phyloP scores from a whole-genome alignment of 371 early-diverging fungal species.

The Mucor sp. region DNA sequence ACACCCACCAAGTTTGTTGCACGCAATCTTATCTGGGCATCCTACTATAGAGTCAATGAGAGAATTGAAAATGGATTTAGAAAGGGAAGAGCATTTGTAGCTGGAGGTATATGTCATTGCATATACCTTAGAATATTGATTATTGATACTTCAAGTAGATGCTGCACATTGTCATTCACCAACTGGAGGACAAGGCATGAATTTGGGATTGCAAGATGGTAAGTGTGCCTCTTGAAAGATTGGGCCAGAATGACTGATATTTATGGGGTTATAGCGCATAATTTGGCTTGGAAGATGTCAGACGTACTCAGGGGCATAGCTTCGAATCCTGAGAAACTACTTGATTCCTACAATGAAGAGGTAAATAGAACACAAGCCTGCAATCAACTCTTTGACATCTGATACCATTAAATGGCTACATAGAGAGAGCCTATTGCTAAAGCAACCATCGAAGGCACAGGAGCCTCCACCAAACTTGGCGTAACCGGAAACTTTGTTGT shows the following conservation, averaged over 20 bases:
- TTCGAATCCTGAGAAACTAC: conserved; percentile 28
- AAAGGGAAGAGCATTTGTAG: conserved; percentile 32
- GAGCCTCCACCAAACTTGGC: conserved; percentile 11
- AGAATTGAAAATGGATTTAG: conserved; percentile 45
- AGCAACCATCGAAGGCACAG: conserved; percentile 14
- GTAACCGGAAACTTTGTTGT: conserved; percentile 1
- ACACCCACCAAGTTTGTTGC: conserved; percentile 12
- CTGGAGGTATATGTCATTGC: conserved; percentile 34
- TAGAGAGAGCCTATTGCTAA: conserved; percentile 22
- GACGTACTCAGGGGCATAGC: conserved; percentile 28
- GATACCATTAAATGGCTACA: not conserved
- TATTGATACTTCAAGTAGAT: conserved; percentile 16
- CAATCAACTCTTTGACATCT: too few species aligned
- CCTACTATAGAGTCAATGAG: conserved; percentile 43
- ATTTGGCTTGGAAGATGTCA: conserved; percentile 50
- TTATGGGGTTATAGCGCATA: conserved; percentile 25
- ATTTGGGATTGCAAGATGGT: conserved; percentile 48
- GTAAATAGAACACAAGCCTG: conserved; percentile 8
- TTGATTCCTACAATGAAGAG: conserved; percentile 38
- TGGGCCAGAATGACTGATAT: too few species aligned
- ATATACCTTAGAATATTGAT: too few species aligned
- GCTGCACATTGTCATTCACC: conserved; percentile 50
- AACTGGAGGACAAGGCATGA: conserved; percentile 42
- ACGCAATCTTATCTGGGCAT: conserved; percentile 17
- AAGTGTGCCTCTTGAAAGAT: not conserved